Conservation (phyloP, 306 rosid genomes). For the Comarum palustre region DNA sequence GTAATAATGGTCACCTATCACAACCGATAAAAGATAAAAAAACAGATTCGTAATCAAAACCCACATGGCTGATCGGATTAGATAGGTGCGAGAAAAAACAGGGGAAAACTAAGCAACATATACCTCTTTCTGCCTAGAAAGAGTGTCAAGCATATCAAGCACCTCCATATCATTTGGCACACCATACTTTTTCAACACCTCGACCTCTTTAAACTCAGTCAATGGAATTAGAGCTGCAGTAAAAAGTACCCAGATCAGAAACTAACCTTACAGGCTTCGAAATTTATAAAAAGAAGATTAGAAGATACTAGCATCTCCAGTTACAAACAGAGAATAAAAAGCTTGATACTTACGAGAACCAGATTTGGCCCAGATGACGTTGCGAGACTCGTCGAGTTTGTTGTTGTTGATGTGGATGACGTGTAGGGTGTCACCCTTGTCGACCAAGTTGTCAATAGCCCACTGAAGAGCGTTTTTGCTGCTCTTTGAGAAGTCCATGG, state of each 20-base stretch:
- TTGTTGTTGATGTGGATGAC: conserved; percentile 53
- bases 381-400: conserved; percentile 42
- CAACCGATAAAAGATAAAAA: neutral
- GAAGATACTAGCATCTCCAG: neutral
- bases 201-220: conserved; percentile 53
- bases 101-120: neutral
- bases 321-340: neutral
- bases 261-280: neutral
- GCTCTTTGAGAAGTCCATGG: conserved; percentile 73
- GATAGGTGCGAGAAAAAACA: neutral
- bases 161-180: conserved; percentile 59
- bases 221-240: conserved; percentile 72
- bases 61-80: neutral
- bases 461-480: conserved; percentile 83
- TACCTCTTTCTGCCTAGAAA: conserved; percentile 71
- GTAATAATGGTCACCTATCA: conserved; percentile 49
- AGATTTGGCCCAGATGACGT: conserved; percentile 45
- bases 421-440: conserved; percentile 72
- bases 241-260: conserved; percentile 9
- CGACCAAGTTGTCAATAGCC: conserved; percentile 75
- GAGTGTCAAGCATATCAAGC: conserved; percentile 69
- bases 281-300: neutral
- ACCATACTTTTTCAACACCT: conserved; percentile 45
- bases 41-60: neutral
- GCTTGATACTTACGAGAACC: conserved; percentile 60